Evolutionary conservation across 805 yeast genomes (phyloP).

Genomic region (Candida succiphila): DNA sequence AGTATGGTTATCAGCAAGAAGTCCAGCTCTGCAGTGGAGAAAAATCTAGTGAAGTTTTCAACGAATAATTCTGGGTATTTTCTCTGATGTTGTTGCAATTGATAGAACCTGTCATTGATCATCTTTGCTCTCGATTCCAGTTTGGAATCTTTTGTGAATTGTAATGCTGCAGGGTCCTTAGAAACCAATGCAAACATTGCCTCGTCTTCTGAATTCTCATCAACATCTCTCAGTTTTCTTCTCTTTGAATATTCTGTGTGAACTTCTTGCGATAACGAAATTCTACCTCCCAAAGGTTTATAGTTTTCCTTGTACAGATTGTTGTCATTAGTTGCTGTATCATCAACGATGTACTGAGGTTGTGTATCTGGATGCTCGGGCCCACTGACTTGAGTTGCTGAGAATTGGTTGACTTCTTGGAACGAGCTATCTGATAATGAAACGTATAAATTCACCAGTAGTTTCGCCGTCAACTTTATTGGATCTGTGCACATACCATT

Average conservation of each 20-base stretch:
- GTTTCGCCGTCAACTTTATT: conserved; percentile 33
- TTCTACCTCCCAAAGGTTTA: conserved; percentile 9
- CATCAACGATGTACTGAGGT: conserved; percentile 30
- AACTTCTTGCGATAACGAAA: conserved; percentile 31
- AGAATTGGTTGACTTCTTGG: conserved; percentile 17
- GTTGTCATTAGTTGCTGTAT: conserved; percentile 25
- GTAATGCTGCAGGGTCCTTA: conserved; percentile 41
- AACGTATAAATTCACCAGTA: conserved; percentile 42
- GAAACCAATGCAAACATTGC: conserved; percentile 28
- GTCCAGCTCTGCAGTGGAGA: conserved; percentile 33
- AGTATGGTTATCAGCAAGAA: conserved; percentile 29
- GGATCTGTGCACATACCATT: conserved; percentile 49
- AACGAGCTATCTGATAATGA: conserved; percentile 42
- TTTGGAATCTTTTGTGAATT: conserved; percentile 25
- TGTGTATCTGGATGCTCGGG: conserved; percentile 26
- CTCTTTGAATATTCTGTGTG: conserved; percentile 27
- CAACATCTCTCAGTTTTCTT: conserved; percentile 15
- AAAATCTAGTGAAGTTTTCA: conserved; percentile 42
- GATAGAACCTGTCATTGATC: conserved; percentile 13
- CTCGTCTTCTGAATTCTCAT: conserved; percentile 21
- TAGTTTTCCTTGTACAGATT: conserved; percentile 16
- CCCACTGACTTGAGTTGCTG: conserved; percentile 11
- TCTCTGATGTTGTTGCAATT: conserved; percentile 8
- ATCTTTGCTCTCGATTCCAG: conserved; percentile 9
- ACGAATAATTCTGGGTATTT: conserved; percentile 22